A percentile compares a stretch with the other conserved stretches of the same genome.
phyloP scores from a whole-genome alignment of 1,284 basidiomycete species.

The Irpex lacteus region DNA sequence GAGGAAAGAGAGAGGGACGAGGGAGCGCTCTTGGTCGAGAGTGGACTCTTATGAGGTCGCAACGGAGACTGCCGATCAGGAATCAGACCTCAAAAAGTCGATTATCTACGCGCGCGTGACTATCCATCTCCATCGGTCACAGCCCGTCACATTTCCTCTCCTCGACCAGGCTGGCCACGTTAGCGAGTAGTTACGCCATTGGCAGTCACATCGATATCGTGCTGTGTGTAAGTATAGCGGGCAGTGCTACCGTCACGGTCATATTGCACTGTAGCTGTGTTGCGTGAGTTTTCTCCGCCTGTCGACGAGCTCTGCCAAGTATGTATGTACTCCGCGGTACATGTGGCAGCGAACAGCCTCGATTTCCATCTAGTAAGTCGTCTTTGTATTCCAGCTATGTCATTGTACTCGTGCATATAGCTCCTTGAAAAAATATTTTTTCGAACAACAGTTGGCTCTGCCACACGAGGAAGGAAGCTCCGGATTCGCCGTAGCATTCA shows the following conservation, averaged over 20 bases:
- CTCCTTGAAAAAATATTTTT: not conserved
- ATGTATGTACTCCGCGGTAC: too few relatives aligned
- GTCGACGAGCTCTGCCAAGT: too few relatives aligned
- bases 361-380: not conserved
- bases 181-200: not conserved
- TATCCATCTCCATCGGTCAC: conserved; percentile 11
- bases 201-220: not conserved
- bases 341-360: not conserved
- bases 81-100: conserved; percentile 27
- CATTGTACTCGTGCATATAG: not conserved
- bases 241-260: not conserved
- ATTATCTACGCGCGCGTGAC: conserved; percentile 26
- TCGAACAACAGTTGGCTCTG: not conserved
- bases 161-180: conserved; percentile 1
- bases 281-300: not conserved
- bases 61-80: conserved; percentile 30
- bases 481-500: too few relatives aligned
- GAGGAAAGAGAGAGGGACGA: conserved; percentile 20
- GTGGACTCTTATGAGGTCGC: conserved; percentile 23
- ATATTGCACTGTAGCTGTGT: not conserved
- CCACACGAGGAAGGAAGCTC: not conserved
- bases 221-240: not conserved
- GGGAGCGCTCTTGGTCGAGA: conserved; percentile 12
- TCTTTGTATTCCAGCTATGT: not conserved
- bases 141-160: not conserved